phyloP scores from a whole-genome alignment of 768 basidiomycete genomes.

The Mycena capillaripes region DNA sequence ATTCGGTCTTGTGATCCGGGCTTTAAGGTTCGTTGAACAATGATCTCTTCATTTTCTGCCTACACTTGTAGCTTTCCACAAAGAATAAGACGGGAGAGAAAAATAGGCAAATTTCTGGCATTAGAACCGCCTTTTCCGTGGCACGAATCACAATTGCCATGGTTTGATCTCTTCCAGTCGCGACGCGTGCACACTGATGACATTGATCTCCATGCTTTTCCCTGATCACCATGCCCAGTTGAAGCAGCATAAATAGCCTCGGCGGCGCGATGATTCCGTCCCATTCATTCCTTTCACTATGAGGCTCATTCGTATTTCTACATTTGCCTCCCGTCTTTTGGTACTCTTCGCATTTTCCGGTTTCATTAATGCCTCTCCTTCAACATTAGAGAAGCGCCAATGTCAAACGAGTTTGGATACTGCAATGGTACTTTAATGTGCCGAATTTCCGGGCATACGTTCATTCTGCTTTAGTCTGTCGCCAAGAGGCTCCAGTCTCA shows the following conservation, averaged over 20 bases:
- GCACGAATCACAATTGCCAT: too few relatives aligned
- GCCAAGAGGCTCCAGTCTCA: constrained; percentile 52
- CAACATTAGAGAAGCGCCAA: constrained; percentile 17
- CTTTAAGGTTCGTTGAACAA: too few relatives aligned
- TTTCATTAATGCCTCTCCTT: constrained; percentile 12
- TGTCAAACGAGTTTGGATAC: constrained; percentile 17
- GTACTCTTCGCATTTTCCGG: constrained; percentile 7
- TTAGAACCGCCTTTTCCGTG: too few relatives aligned
- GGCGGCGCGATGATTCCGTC: neutral
- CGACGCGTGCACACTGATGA: neutral
- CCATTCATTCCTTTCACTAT: neutral
- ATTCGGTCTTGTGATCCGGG: too few relatives aligned
- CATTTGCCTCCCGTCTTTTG: neutral
- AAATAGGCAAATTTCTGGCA: too few relatives aligned
- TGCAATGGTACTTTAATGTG: neutral
- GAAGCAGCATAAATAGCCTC: neutral
- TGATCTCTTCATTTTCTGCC: too few relatives aligned
- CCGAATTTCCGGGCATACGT: too few relatives aligned
- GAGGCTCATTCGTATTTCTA: neutral
- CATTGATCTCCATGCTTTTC: too few relatives aligned
- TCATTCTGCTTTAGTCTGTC: constrained; percentile 41
- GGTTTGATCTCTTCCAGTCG: neutral
- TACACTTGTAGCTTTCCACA: too few relatives aligned
- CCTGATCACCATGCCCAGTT: neutral
- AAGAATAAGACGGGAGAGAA: too few relatives aligned